Evolutionary conservation across 2,329 filamentous ascomycete species (phyloP), one percentile per base, ranked within the genome.

Genomic region (Coniosporium tulheliwenetii): DNA sequence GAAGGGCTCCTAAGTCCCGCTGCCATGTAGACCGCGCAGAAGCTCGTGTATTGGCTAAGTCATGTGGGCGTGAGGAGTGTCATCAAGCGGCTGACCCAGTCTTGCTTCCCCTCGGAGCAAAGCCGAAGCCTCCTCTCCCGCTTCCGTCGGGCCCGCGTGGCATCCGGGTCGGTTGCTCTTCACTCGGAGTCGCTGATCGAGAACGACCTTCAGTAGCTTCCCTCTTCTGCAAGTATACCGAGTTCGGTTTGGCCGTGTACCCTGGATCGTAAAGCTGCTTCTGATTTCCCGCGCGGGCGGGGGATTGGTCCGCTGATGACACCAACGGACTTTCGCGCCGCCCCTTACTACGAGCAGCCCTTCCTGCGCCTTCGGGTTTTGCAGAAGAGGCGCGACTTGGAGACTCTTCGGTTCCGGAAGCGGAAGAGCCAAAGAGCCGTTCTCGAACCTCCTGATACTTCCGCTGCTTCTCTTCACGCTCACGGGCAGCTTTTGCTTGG

Each of bases 391-490:
- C 42, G 19, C 41, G 30, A 16, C 30, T 38, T 37, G 53, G 52
- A 31, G 55, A 60, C 44, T 49, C 53, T 41, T 53, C 59, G 29
- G 58, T 53, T 4, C 48, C 46, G 13, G 60, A 46, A 10, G 52
- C 50, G 30, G 58, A 57, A 15, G 74, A 76, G 14, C 86, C 86
- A 59, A 95, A 89, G 41, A 95, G 79, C 56, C 86, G 81, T 51
- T 89, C 85, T 29, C 89, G 73, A 5, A 79, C 84, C 63, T 94
- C 86, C 45, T 93, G 83, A 57, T 95, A 95, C 45, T 82, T 81
- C 42, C 78, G 78, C 64, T 93, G 83, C 65, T 91, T 94, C 63
- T 93, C 86, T 54, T 93, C 86, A 8, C 78, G 74, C 50, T 93
- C 85, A 38, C 74, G 71, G 56, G 85, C 77, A 40, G 87, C 83